Evolutionary conservation across 2,329 filamentous ascomycete species (phyloP).

Genomic region (Epichloe sp.): DNA sequence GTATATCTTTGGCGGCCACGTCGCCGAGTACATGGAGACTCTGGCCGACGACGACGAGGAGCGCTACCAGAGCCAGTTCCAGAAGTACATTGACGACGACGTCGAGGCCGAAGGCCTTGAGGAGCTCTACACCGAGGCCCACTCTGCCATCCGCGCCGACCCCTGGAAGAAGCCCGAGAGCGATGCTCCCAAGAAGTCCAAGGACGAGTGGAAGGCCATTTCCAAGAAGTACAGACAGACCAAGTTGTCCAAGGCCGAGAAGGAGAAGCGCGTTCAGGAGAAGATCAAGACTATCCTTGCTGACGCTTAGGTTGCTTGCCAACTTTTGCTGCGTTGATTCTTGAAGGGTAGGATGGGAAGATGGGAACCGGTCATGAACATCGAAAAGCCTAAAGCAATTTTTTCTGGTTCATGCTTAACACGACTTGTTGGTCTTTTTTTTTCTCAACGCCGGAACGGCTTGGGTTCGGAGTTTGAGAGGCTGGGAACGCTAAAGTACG

Average conservation of each 20-base stretch:
- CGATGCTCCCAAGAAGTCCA: constrained; percentile 77
- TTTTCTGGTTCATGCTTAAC: not conserved
- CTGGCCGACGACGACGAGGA: constrained; percentile 99
- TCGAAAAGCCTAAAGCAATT: not conserved
- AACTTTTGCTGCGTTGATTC: not conserved
- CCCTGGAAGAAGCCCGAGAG: constrained; percentile 84
- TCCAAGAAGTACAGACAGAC: constrained; percentile 71
- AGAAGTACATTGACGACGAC: constrained; percentile 94
- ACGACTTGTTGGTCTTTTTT: not conserved
- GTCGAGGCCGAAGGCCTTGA: constrained; percentile 93
- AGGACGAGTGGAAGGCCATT: constrained; percentile 94
- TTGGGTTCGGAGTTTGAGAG: constrained; percentile 30
- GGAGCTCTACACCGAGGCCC: constrained; percentile 90
- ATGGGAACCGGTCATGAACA: not conserved
- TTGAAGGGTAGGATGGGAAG: not conserved
- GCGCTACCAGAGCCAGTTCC: constrained; percentile 97
- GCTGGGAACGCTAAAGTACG: constrained; percentile 23
- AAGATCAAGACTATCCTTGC: constrained; percentile 75
- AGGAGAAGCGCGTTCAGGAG: constrained; percentile 68
- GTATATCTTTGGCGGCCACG: constrained; percentile 98
- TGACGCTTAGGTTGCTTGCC: constrained; percentile 25
- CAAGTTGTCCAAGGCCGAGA: constrained; percentile 78
- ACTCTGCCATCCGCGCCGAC: constrained; percentile 94
- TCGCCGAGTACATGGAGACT: constrained; percentile 99
- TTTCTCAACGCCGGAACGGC: constrained; percentile 5